Conservation (phyloP, 805 yeast genomes). For the Teunomyces aglyptinius region DNA sequence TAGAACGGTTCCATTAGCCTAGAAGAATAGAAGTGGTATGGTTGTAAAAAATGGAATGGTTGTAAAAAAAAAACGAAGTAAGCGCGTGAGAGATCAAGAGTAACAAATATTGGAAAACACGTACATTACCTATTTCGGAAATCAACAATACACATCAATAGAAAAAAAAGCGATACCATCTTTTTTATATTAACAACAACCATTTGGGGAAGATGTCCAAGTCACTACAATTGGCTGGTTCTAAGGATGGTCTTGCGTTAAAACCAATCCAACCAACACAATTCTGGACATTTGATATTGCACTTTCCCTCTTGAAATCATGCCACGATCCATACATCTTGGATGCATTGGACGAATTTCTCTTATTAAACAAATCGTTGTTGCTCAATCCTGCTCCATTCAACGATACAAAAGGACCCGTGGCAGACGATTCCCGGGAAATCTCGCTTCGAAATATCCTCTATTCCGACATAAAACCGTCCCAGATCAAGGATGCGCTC, state of each 20-base stretch:
- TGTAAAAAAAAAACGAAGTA: background rate
- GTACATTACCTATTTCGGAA: slow-evolving; percentile 15
- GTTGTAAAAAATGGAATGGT: background rate
- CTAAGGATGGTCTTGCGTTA: slow-evolving; percentile 15
- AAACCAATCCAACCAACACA: slow-evolving; percentile 35
- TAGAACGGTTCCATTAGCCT: slow-evolving; percentile 60
- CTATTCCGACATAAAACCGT: slow-evolving; percentile 33
- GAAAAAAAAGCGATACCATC: background rate
- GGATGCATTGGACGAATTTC: slow-evolving; percentile 41
- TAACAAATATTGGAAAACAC: background rate
- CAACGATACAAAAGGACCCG: background rate
- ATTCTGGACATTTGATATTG: slow-evolving; percentile 41
- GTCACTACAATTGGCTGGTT: slow-evolving; percentile 4
- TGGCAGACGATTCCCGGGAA: slow-evolving; percentile 18
- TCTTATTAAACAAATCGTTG: slow-evolving; percentile 29
- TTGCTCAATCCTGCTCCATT: slow-evolving; percentile 35
- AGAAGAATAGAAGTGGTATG: too few species aligned
- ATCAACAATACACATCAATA: slow-evolving; percentile 8
- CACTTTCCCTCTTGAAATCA: slow-evolving; percentile 29
- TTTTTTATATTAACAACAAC: background rate
- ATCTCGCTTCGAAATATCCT: slow-evolving; percentile 41
- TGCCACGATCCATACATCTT: slow-evolving; percentile 29
- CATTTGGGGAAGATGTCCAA: slow-evolving; percentile 1
- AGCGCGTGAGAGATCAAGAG: background rate
- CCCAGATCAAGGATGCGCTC: slow-evolving; percentile 37